These are phyloP conservation scores for Babesia ovis DNA, from an alignment of 169 alveolate species.

Conservation along the genomic window DNA sequence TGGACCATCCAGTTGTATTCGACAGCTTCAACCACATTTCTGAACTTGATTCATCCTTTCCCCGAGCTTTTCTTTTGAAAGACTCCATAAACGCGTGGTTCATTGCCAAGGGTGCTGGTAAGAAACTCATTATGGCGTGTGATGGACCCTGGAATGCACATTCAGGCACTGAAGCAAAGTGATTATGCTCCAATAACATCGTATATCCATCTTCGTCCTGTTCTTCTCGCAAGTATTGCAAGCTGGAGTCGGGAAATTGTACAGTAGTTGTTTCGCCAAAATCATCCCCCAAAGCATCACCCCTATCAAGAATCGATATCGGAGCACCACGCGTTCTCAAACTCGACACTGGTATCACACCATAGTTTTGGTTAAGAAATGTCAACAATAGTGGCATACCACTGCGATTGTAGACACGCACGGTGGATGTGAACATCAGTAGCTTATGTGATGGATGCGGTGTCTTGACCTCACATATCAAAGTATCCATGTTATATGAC, in stretches of 20 bases:
- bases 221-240: slow-evolving; percentile 14
- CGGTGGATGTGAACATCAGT: slow-evolving; percentile 80
- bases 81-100: slow-evolving; percentile 27
- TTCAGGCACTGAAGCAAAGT: slow-evolving; percentile 70
- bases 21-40: slow-evolving; percentile 38
- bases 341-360: slow-evolving; percentile 72
- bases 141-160: slow-evolving; percentile 48
- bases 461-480: slow-evolving; percentile 78
- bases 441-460: slow-evolving; percentile 85
- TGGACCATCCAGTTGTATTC: slow-evolving; percentile 66
- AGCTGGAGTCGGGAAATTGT: slow-evolving; percentile 7
- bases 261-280: slow-evolving; percentile 41
- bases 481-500: slow-evolving; percentile 14
- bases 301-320: slow-evolving; percentile 39
- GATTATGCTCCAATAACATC: slow-evolving; percentile 49
- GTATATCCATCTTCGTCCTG: slow-evolving; percentile 56
- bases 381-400: slow-evolving; percentile 82
- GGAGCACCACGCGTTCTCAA: slow-evolving; percentile 72
- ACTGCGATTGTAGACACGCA: slow-evolving; percentile 76
- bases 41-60: neutral
- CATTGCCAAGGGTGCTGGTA: slow-evolving; percentile 49
- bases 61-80: neutral
- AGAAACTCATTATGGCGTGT: slow-evolving; percentile 51
- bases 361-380: slow-evolving; percentile 71
- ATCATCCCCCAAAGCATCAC: slow-evolving; percentile 38